Conservation (phyloP, 1,284 basidiomycete species). For the Kwoniella shivajii region DNA sequence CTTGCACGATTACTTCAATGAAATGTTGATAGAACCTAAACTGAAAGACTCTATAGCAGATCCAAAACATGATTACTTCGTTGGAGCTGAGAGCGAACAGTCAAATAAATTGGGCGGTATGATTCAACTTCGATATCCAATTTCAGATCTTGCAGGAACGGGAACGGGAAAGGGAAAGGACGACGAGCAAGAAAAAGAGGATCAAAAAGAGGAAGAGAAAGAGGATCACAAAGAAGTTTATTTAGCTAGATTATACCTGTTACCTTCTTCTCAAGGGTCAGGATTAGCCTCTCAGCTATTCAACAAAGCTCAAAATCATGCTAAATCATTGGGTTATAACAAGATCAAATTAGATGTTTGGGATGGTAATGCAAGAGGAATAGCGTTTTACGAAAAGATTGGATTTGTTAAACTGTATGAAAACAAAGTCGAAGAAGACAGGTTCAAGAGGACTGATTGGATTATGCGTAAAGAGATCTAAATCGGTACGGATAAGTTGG, state of each 20-base stretch:
- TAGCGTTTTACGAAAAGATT: slow-evolving; percentile 32
- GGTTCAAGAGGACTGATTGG: not conserved
- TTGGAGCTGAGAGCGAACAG: not conserved
- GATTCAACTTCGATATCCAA: no score
- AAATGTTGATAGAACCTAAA: not conserved
- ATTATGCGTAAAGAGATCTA: not conserved
- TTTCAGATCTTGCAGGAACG: no score
- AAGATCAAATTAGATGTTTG: slow-evolving; percentile 40
- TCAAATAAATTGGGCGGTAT: not conserved
- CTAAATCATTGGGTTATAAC: slow-evolving; percentile 19
- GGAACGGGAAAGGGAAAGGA: not conserved
- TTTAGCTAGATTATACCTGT: slow-evolving; percentile 25
- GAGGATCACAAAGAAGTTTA: not conserved
- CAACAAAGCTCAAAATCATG: slow-evolving; percentile 10
- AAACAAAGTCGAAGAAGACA: not conserved
- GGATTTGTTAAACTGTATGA: slow-evolving; percentile 21
- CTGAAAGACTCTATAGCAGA: not conserved
- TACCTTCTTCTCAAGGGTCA: slow-evolving; percentile 27
- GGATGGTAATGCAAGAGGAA: slow-evolving; percentile 29
- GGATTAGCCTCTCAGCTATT: slow-evolving; percentile 28
- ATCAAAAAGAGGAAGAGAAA: not conserved
- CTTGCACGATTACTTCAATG: not conserved
- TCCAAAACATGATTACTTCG: not conserved
- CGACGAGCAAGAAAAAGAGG: not conserved
- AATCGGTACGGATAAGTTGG: not conserved